phyloP scores from a whole-genome alignment of 768 basidiomycete genomes.

The Chalciporus piperatus region DNA sequence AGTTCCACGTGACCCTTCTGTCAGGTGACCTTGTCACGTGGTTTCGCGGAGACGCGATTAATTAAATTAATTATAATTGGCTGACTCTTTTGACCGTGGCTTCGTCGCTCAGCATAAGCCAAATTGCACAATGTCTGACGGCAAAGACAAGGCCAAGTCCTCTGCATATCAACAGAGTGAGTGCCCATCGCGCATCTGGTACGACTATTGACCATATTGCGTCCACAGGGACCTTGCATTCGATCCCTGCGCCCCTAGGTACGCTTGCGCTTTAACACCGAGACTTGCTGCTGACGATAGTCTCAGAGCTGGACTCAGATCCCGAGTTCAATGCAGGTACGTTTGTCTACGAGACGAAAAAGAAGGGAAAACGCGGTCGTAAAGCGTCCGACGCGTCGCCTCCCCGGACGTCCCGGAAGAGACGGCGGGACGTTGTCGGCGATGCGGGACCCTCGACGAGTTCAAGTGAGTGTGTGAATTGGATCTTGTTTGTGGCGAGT shows the following conservation, averaged over 20 bases:
- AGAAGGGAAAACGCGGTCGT: slow-evolving; percentile 15
- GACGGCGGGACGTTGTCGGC: slow-evolving; percentile 9
- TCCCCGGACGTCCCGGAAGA: slow-evolving; percentile 15
- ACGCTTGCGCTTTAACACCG: not conserved
- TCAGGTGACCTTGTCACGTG: slow-evolving; percentile 22
- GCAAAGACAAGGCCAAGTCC: slow-evolving; percentile 10
- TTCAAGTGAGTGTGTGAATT: slow-evolving; percentile 9
- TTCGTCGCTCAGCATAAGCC: not conserved
- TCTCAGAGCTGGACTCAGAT: slow-evolving; percentile 31
- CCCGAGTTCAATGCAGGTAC: slow-evolving; percentile 32
- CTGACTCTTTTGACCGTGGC: not conserved
- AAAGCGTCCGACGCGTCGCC: slow-evolving; percentile 15
- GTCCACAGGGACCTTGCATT: slow-evolving; percentile 20
- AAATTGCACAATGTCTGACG: slow-evolving; percentile 18
- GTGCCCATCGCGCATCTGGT: not conserved
- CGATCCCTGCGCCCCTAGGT: slow-evolving; percentile 39
- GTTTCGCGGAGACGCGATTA: not conserved
- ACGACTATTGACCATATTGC: not conserved
- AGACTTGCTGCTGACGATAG: not conserved
- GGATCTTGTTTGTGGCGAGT: not conserved
- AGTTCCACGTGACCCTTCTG: not conserved
- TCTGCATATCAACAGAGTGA: slow-evolving; percentile 23
- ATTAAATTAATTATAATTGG: not conserved
- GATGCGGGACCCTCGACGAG: slow-evolving; percentile 3
- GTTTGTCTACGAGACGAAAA: slow-evolving; percentile 30